Evolutionary conservation across 129 eudicot species (phyloP).

Genomic region (Arctium minus): DNA sequence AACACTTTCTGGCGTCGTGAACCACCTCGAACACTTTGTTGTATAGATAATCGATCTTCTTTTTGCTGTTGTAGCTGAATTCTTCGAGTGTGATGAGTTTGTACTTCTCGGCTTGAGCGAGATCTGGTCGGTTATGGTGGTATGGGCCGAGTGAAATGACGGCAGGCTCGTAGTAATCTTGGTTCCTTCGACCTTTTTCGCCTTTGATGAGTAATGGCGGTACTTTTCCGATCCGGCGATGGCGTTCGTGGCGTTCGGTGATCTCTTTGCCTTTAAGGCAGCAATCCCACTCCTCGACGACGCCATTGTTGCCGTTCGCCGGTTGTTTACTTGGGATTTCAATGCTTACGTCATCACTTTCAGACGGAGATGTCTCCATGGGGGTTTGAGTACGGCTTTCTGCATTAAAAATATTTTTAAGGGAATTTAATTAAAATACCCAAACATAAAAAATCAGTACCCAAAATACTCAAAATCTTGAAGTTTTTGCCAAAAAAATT

Average conservation of each 20-base stretch:
- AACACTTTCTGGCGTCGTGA: slow-evolving; percentile 15
- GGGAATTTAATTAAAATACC: too few species aligned
- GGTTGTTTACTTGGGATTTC: neutral
- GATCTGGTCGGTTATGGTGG: slow-evolving; percentile 15
- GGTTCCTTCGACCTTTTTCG: neutral
- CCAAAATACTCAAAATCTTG: too few species aligned
- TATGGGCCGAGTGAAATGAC: slow-evolving; percentile 41
- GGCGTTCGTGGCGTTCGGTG: neutral
- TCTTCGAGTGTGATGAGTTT: slow-evolving; percentile 25
- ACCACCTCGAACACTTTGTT: slow-evolving; percentile 29
- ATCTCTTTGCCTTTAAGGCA: slow-evolving; percentile 13
- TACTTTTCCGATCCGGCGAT: slow-evolving; percentile 24
- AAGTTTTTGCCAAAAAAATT: too few species aligned
- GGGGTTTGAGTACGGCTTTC: neutral
- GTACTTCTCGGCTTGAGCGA: slow-evolving; percentile 18
- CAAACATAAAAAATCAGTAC: too few species aligned
- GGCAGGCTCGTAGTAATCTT: slow-evolving; percentile 25
- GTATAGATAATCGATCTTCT: neutral
- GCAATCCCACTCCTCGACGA: slow-evolving; percentile 16
- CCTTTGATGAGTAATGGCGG: slow-evolving; percentile 31
- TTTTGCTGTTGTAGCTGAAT: neutral
- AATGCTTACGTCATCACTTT: slow-evolving; percentile 14
- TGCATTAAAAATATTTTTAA: neutral
- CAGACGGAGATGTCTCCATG: neutral
- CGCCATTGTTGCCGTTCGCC: neutral